These are phyloP conservation scores for Colletotrichum tropicale DNA, from an alignment of 2,329 filamentous ascomycete genomes.

Conservation along the genomic window DNA sequence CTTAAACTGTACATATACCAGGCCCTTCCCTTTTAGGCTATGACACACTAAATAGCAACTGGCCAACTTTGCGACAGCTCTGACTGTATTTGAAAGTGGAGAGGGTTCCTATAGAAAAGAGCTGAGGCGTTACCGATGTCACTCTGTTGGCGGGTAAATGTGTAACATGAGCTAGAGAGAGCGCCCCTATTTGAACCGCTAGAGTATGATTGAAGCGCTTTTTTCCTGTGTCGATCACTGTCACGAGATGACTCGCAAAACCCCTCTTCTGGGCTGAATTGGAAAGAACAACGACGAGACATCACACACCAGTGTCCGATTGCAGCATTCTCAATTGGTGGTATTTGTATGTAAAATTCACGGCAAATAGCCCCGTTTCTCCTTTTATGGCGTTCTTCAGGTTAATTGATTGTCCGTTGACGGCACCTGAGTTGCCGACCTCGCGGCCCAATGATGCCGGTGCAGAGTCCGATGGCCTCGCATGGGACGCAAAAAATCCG, in stretches of 20 bases:
- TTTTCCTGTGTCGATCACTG: neutral
- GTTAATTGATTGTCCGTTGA: neutral
- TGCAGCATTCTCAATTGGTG: neutral
- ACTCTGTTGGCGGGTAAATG: neutral
- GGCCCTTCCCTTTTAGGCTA: neutral
- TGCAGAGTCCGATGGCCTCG: neutral
- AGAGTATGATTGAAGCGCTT: neutral
- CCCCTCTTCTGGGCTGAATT: neutral
- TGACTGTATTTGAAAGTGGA: neutral
- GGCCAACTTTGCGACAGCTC: accelerated
- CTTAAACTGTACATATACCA: neutral
- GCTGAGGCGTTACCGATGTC: neutral
- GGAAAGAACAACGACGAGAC: no score
- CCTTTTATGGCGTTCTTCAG: neutral
- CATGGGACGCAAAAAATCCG: neutral
- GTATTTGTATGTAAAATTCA: neutral
- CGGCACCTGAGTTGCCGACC: neutral
- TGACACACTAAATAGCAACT: neutral
- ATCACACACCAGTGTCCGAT: no score
- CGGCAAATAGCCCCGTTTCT: neutral
- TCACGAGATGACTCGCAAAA: neutral
- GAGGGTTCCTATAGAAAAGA: accelerated
- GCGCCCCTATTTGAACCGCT: neutral
- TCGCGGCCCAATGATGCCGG: neutral
- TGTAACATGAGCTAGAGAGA: neutral